Conservation (phyloP, 2,329 filamentous ascomycete genomes). For the Fusarium setosum region DNA sequence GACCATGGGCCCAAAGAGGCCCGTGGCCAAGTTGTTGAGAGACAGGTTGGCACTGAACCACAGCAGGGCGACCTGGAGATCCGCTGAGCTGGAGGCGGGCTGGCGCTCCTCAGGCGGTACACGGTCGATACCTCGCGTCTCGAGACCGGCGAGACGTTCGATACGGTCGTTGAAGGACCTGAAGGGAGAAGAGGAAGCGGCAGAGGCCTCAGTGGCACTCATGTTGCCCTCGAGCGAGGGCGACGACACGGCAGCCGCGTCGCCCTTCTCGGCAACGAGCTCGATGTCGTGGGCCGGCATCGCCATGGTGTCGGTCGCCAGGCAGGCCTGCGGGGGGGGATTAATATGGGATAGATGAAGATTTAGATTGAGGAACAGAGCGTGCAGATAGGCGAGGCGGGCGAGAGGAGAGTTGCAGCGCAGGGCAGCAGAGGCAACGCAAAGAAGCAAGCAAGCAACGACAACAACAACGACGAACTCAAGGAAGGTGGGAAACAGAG, state of each 20-base stretch:
- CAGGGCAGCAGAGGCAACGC: too few relatives aligned
- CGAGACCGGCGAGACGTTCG: slow-evolving; percentile 49
- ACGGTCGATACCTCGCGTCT: slow-evolving; percentile 54
- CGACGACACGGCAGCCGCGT: slow-evolving; percentile 16
- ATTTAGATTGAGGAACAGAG: too few relatives aligned
- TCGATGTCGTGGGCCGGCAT: slow-evolving; percentile 19
- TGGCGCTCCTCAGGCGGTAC: slow-evolving; percentile 52
- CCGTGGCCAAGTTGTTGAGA: slow-evolving; percentile 69
- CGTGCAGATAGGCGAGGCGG: too few relatives aligned
- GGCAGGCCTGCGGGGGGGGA: slow-evolving; percentile 2
- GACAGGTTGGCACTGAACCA: slow-evolving; percentile 60
- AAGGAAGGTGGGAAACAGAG: background rate
- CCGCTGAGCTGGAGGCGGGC: slow-evolving; percentile 45
- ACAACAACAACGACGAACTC: too few relatives aligned
- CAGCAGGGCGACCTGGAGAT: slow-evolving; percentile 53
- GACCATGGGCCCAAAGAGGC: slow-evolving; percentile 74
- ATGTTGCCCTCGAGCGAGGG: slow-evolving; percentile 12
- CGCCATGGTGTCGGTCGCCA: slow-evolving; percentile 8
- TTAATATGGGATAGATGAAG: background rate
- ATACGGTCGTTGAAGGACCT: slow-evolving; percentile 33
- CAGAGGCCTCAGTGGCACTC: slow-evolving; percentile 2
- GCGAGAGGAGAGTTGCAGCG: too few relatives aligned
- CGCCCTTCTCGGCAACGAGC: slow-evolving; percentile 27
- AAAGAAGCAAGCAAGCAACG: too few relatives aligned
- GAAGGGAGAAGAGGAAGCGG: slow-evolving; percentile 10